phyloP scores from a whole-genome alignment of 2,329 filamentous ascomycete species.

The Aspergillus tubingensis region DNA sequence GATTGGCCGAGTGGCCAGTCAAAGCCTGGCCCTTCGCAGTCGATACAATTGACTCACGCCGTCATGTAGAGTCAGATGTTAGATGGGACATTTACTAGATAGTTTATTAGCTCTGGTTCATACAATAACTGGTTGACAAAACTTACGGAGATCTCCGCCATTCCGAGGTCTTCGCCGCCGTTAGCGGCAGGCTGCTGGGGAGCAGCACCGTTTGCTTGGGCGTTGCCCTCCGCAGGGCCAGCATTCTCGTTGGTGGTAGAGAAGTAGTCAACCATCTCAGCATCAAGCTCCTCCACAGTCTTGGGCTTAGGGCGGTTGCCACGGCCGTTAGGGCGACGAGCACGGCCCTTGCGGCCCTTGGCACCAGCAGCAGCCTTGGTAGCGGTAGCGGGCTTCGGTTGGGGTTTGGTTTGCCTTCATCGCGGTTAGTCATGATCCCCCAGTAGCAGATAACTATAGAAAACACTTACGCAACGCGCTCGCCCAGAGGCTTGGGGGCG shows the following conservation, averaged over 20 bases:
- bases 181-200: conserved; percentile 50
- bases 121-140: neutral
- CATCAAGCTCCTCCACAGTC: conserved; percentile 92
- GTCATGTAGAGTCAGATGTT: conserved; percentile 10
- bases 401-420: conserved; percentile 63
- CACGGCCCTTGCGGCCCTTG: conserved; percentile 45
- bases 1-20: neutral
- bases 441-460: neutral
- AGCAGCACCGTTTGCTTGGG: conserved; percentile 50
- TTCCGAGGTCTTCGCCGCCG: conserved; percentile 54
- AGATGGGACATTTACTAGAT: conserved; percentile 20
- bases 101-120: neutral
- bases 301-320: conserved; percentile 73
- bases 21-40: conserved; percentile 7
- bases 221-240: conserved; percentile 44
- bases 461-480: conserved; percentile 71
- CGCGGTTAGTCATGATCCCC: conserved; percentile 25
- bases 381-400: conserved; percentile 78
- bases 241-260: conserved; percentile 40
- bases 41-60: conserved; percentile 10
- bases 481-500: conserved; percentile 72
- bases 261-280: conserved; percentile 97
- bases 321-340: conserved; percentile 56
- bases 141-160: conserved; percentile 60
- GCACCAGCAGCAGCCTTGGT: conserved; percentile 66